Percentiles rank a stretch among this genome's conserved stretches.
phyloP scores from a whole-genome alignment of 345 rosid genomes.

The Syzygium grande region DNA sequence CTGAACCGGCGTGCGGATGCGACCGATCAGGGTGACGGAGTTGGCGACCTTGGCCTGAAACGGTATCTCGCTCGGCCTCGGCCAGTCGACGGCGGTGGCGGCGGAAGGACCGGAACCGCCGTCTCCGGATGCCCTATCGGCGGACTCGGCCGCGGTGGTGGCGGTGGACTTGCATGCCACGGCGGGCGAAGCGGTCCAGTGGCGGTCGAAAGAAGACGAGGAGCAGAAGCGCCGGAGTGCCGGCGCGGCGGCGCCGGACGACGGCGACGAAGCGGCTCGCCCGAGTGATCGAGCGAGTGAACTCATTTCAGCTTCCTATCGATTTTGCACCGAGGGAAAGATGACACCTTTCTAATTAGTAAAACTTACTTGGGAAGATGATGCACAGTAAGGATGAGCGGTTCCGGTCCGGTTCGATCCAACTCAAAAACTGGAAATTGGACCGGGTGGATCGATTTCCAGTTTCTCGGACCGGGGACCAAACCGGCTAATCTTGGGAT shows the following conservation, averaged over 20 bases:
- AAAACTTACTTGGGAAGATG: no score
- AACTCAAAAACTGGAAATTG: no score
- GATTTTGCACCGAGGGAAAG: not conserved
- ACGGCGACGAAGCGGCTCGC: not conserved
- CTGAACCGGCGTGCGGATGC: constrained; percentile 33
- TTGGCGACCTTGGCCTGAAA: constrained; percentile 61
- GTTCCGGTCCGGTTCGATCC: no score
- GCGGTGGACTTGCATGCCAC: not conserved
- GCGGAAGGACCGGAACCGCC: not conserved
- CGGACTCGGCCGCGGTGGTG: constrained; percentile 1
- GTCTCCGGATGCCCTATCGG: not conserved
- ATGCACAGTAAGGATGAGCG: no score
- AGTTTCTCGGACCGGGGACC: no score
- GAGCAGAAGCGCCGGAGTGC: not conserved
- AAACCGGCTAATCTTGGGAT: no score
- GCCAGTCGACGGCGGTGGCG: not conserved
- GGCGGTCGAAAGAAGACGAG: not conserved
- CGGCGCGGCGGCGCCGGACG: not conserved
- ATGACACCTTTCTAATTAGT: not conserved
- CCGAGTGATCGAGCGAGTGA: not conserved
- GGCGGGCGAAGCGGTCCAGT: not conserved
- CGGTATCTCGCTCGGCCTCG: constrained; percentile 48
- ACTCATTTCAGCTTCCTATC: not conserved
- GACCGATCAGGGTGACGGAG: constrained; percentile 40
- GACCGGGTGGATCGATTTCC: no score